These are phyloP conservation scores for Fusarium redolens DNA, from an alignment of 2,329 filamentous ascomycete genomes.

Conservation along the genomic window DNA sequence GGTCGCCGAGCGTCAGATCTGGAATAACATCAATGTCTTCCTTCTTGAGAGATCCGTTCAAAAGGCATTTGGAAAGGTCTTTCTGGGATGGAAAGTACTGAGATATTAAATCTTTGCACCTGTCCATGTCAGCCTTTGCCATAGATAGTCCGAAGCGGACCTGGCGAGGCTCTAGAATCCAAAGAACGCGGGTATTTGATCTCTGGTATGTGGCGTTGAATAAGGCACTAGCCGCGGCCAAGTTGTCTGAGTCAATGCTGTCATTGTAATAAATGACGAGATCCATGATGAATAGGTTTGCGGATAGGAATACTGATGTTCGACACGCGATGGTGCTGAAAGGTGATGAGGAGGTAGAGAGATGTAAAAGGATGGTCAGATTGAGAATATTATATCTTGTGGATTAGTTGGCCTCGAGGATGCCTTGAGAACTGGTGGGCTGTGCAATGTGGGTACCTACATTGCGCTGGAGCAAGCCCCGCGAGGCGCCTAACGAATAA, in stretches of 20 bases:
- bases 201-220: constrained; percentile 14
- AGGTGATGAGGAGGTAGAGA: constrained; percentile 14
- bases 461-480: not conserved
- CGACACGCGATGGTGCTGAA: not conserved
- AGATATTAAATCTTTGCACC: constrained; percentile 26
- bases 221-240: constrained; percentile 36
- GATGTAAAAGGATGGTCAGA: constrained; percentile 6
- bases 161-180: constrained; percentile 43
- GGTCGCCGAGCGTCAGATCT: constrained; percentile 8
- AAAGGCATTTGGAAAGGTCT: constrained; percentile 31
- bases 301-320: not conserved
- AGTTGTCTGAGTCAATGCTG: constrained; percentile 42
- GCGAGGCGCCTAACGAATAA: constrained; percentile 7
- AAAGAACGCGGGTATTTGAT: constrained; percentile 30
- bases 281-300: constrained; percentile 14
- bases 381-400: not conserved
- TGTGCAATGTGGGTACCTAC: not conserved
- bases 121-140: constrained; percentile 20
- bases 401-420: not conserved
- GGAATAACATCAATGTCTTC: constrained; percentile 18
- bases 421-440: constrained; percentile 6
- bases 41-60: constrained; percentile 35
- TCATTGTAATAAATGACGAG: constrained; percentile 43
- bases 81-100: constrained; percentile 19
- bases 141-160: constrained; percentile 32